phyloP scores from a whole-genome alignment of 1,284 basidiomycete species.

The Singerocomus rubriflavus region DNA sequence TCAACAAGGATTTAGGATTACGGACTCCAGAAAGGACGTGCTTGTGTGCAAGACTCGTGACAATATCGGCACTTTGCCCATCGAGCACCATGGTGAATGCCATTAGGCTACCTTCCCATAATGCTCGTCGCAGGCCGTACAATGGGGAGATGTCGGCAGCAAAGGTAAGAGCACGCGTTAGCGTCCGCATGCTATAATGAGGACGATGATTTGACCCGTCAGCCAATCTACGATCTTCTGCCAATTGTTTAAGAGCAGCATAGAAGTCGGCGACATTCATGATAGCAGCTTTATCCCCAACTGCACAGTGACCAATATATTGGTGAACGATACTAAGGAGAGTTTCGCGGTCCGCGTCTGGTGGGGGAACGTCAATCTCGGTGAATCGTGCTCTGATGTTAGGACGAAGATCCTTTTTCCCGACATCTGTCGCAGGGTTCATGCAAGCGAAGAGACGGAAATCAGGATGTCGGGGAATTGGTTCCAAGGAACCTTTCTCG shows the following conservation, averaged over 20 bases:
- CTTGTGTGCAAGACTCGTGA: conserved; percentile 69
- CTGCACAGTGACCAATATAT: conserved; percentile 83
- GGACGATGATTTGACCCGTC: conserved; percentile 96
- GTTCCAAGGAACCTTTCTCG: conserved; percentile 91
- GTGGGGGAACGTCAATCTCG: conserved; percentile 92
- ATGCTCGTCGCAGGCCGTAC: conserved; percentile 81
- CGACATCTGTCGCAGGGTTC: conserved; percentile 99
- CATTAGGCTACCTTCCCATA: conserved; percentile 98
- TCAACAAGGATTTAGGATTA: conserved; percentile 75
- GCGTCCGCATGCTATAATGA: conserved; percentile 96
- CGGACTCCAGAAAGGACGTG: conserved; percentile 82
- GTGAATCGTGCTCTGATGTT: conserved; percentile 92
- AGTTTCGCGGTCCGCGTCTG: conserved; percentile 91
- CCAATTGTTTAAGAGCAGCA: conserved; percentile 75
- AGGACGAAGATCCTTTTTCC: conserved; percentile 94
- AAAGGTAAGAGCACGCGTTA: conserved; percentile 90
- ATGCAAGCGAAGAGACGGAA: conserved; percentile 99
- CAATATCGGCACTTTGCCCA: conserved; percentile 65
- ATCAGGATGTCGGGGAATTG: conserved; percentile 87
- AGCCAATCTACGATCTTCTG: conserved; percentile 80
- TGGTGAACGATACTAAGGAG: conserved; percentile 85
- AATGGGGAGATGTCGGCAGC: conserved; percentile 77
- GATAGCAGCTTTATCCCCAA: conserved; percentile 86
- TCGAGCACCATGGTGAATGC: conserved; percentile 97
- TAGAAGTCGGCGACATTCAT: conserved; percentile 95